Percentiles rank a stretch among this genome's conserved stretches.
Evolutionary conservation across 441 rosid genomes (phyloP).

Genomic region (Gossypium davidsonii): DNA sequence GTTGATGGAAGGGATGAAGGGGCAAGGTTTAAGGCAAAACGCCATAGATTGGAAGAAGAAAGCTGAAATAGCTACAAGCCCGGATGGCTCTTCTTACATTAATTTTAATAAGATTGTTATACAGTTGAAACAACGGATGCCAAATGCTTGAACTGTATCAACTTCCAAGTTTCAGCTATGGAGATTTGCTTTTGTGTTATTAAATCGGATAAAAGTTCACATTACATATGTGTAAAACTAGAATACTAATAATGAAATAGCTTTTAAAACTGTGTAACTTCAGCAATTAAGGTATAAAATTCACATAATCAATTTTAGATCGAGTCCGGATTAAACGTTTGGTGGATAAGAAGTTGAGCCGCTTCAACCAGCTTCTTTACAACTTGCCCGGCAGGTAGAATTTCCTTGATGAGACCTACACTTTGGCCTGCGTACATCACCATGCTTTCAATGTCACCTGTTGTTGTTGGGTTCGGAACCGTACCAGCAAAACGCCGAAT

Average conservation of each 20-base stretch:
- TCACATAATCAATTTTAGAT: not conserved
- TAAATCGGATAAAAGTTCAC: no score
- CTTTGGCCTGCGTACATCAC: conserved; percentile 85
- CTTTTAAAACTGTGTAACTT: not conserved
- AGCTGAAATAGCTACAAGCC: conserved; percentile 8
- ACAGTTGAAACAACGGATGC: not conserved
- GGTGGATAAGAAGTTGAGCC: conserved; percentile 47
- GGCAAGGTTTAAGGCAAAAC: conserved; percentile 10
- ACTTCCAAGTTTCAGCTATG: no score
- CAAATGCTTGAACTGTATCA: no score
- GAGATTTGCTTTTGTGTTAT: no score
- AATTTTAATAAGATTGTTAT: conserved; percentile 4
- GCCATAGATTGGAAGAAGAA: conserved; percentile 19
- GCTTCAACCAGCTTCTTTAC: conserved; percentile 54
- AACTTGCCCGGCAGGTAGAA: conserved; percentile 58
- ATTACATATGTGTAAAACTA: no score
- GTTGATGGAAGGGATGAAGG: conserved; percentile 22
- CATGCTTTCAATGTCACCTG: conserved; percentile 84
- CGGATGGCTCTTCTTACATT: conserved; percentile 12
- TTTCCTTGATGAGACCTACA: conserved; percentile 51
- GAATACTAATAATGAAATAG: not conserved
- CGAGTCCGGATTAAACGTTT: conserved; percentile 18
- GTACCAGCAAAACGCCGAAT: conserved; percentile 58
- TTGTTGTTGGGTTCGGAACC: conserved; percentile 57
- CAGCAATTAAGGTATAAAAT: not conserved